Evolutionary conservation across 1,139 yeast species (phyloP), one percentile per base, ranked within the genome.

Genomic region (Diutina ranongensis): DNA sequence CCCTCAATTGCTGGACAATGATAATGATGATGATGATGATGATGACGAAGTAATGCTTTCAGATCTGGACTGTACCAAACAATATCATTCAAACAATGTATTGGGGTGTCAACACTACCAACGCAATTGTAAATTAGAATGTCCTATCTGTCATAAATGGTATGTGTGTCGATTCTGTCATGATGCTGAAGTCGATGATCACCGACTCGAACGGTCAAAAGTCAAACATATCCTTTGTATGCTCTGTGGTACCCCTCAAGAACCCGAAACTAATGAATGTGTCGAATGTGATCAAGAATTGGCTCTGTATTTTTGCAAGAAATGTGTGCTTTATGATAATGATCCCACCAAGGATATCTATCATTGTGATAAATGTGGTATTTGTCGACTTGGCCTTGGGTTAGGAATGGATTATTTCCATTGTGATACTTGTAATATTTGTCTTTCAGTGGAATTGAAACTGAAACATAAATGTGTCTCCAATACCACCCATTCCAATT

Each of bases 301-400:
- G 58, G 88, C 95, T 18, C 68, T 74, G 48, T 88, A 89, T 59
- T 86, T 77, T 58, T 89, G 97, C 61, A 67, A 66, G 13, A 76
- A 70, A 46, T 89, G 97, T 65, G 80, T 80, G 49, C 70, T 89
- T 34, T 89, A 84, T 69, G 96, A 86, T 57, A 83, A 87, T 57
- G 95, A 87, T 56, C 74, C 80, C 15, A 67, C 72, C 41, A 87
- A 87, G 57, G 83, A 83, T 50, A 88, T 89, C 25, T 89, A 88
- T 59, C 97, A 89, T 59, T 89, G 97, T 60, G 85, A 80, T 52
- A 84, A 82, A 54, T 89, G 97, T 67, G 96, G 95, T 0, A 86
- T 89, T 46, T 89, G 97, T 58, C 75, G 97, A 13, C 70, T 89
- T 20, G 97, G 97, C 1, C 69, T 83, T 35, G 97, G 97, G 0